Conservation (phyloP, 192 early-diverging fungal species). For the Coemansia aciculifera region DNA sequence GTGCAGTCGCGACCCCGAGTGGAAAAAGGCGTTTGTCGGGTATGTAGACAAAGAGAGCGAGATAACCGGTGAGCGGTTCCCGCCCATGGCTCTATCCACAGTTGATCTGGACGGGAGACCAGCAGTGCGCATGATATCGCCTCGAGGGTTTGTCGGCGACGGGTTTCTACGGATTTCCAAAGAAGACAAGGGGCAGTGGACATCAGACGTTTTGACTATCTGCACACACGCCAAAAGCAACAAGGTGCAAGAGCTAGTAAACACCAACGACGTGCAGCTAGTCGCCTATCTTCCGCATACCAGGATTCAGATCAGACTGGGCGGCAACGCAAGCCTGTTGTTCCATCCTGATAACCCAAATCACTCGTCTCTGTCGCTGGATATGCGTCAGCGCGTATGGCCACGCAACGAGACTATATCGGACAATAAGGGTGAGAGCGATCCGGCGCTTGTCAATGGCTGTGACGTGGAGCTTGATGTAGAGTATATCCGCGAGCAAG, state of each 20-base stretch:
- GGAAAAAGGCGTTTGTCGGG: conserved; percentile 42
- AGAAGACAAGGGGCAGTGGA: conserved; percentile 40
- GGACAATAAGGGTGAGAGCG: conserved; percentile 8
- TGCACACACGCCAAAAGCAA: conserved; percentile 52
- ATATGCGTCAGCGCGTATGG: conserved; percentile 48
- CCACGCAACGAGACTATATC: conserved; percentile 23
- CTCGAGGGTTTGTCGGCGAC: conserved; percentile 50
- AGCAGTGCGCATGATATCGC: conserved; percentile 45
- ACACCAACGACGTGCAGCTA: conserved; percentile 41
- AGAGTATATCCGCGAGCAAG: conserved; percentile 52
- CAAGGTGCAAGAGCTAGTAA: conserved; percentile 45
- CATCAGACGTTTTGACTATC: conserved; percentile 48
- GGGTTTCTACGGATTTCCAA: conserved; percentile 33
- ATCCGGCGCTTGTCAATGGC: conserved; percentile 9
- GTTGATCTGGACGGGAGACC: conserved; percentile 45
- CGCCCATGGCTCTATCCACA: conserved; percentile 36
- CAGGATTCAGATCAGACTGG: conserved; percentile 39
- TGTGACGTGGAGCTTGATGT: conserved; percentile 28
- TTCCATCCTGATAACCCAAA: conserved; percentile 53
- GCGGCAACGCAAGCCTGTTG: conserved; percentile 42
- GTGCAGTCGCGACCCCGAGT: conserved; percentile 43
- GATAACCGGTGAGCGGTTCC: conserved; percentile 30
- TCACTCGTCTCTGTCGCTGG: conserved; percentile 44
- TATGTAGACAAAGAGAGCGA: conserved; percentile 27
- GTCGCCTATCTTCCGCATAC: conserved; percentile 36